Percentiles rank a stretch among this genome's conserved stretches.
Evolutionary conservation across 2,329 filamentous ascomycete species (phyloP).

Genomic region (Sclerotinia minor): DNA sequence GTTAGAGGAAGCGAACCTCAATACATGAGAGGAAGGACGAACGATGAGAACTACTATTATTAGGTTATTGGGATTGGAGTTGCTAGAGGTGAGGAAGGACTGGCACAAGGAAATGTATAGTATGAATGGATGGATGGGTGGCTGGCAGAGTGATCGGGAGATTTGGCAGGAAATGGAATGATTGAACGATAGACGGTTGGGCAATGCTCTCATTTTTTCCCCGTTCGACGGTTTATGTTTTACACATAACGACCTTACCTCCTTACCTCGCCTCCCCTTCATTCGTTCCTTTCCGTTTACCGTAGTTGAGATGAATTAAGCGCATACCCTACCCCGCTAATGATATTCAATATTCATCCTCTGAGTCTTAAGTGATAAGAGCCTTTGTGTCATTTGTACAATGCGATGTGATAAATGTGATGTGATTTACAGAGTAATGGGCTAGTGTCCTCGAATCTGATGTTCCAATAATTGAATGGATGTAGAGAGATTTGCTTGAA

Average conservation of each 20-base stretch:
- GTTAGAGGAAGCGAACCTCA: slow-evolving; percentile 82
- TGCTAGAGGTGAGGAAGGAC: not conserved
- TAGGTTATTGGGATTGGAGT: slow-evolving; percentile 33
- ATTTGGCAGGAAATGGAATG: slow-evolving; percentile 13
- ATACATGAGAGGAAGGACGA: slow-evolving; percentile 82
- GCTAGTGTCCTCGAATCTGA: too few relatives aligned
- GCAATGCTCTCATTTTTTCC: not conserved
- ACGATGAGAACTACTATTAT: slow-evolving; percentile 85
- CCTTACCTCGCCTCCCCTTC: not conserved
- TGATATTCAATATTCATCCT: not conserved
- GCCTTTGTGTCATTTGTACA: not conserved
- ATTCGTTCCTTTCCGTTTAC: slow-evolving; percentile 14
- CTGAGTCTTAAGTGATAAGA: not conserved
- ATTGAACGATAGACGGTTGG: slow-evolving; percentile 17
- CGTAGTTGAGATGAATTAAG: slow-evolving; percentile 16
- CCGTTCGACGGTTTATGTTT: not conserved
- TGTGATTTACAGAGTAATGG: too few relatives aligned
- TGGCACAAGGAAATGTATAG: slow-evolving; percentile 13
- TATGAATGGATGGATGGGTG: slow-evolving; percentile 9
- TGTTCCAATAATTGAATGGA: too few relatives aligned
- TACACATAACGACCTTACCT: not conserved
- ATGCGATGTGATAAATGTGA: too few relatives aligned
- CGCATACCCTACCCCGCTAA: slow-evolving; percentile 12
- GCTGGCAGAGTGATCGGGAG: not conserved
- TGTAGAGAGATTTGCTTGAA: too few relatives aligned